Evolutionary conservation across 1,139 yeast species (phyloP).

Genomic region (Yamadazyma jaroonii): DNA sequence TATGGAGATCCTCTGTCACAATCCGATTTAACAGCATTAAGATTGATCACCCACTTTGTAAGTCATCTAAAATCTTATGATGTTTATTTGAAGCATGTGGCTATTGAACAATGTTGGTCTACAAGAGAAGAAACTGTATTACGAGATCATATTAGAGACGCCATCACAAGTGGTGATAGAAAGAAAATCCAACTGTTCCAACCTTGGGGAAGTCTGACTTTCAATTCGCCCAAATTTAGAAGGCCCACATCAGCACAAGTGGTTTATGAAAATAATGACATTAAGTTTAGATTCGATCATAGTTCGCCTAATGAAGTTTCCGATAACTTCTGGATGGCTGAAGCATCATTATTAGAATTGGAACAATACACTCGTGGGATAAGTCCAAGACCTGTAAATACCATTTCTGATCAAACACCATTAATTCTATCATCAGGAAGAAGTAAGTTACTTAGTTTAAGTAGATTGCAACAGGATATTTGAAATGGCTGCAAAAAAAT

Average conservation of each 20-base stretch:
- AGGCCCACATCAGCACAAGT: constrained; percentile 12
- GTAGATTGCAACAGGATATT: too few species aligned
- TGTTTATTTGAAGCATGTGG: constrained; percentile 9
- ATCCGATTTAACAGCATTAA: constrained; percentile 25
- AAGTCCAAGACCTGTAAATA: too few species aligned
- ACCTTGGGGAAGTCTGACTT: constrained; percentile 20
- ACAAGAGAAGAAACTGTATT: constrained; percentile 25
- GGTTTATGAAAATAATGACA: constrained; percentile 4
- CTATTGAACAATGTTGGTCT: constrained; percentile 34
- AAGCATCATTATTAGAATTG: constrained; percentile 26
- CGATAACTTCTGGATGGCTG: constrained; percentile 26
- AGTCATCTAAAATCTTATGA: not conserved
- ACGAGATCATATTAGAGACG: constrained; percentile 13
- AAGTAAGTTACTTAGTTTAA: too few species aligned
- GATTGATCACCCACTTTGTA: constrained; percentile 20
- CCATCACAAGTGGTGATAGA: constrained; percentile 4
- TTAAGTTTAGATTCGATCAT: not conserved
- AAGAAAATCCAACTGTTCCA: constrained; percentile 9
- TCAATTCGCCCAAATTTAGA: constrained; percentile 25
- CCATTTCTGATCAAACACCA: too few species aligned
- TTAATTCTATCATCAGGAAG: too few species aligned
- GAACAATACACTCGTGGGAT: constrained; percentile 28
- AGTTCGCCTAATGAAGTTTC: not conserved
- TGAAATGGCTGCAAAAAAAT: constrained; percentile 1
- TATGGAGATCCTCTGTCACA: constrained; percentile 33